A percentile compares a stretch with the other conserved stretches of the same genome.
Evolutionary conservation across 1,139 yeast species (phyloP).

Genomic region (Yamadazyma atlantica): DNA sequence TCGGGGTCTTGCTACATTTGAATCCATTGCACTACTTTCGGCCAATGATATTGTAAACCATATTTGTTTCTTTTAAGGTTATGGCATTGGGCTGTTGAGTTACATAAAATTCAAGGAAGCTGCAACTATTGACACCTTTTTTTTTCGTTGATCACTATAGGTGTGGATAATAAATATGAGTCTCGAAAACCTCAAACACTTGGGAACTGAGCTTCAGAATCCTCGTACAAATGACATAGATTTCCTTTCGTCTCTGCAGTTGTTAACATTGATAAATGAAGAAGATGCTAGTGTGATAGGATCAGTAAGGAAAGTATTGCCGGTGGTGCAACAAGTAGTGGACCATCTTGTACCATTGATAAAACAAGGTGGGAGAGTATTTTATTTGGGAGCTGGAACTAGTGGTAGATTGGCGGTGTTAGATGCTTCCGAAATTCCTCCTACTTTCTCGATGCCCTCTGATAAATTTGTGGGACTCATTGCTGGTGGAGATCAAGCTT

Average conservation of each 20-base stretch:
- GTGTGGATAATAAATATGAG: background rate
- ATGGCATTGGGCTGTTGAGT: background rate
- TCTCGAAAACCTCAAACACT: slow-evolving; percentile 3
- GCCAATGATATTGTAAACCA: background rate
- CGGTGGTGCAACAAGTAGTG: slow-evolving; percentile 18
- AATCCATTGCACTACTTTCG: too few relatives aligned
- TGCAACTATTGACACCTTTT: background rate
- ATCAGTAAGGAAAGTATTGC: slow-evolving; percentile 14
- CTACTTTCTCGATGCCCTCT: slow-evolving; percentile 25
- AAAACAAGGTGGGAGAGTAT: slow-evolving; percentile 20
- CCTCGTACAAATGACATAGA: slow-evolving; percentile 6
- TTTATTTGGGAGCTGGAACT: slow-evolving; percentile 27
- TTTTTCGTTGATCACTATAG: background rate
- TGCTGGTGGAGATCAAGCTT: slow-evolving; percentile 27
- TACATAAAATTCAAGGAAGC: background rate
- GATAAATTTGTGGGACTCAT: slow-evolving; percentile 24
- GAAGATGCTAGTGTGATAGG: slow-evolving; percentile 19
- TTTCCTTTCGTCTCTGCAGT: slow-evolving; percentile 9
- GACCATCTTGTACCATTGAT: slow-evolving; percentile 22
- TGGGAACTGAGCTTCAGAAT: slow-evolving; percentile 8
- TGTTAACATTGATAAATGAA: slow-evolving; percentile 19
- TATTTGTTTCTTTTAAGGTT: background rate
- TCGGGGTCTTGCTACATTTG: too few relatives aligned
- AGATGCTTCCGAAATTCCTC: slow-evolving; percentile 29
- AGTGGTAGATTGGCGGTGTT: slow-evolving; percentile 23